phyloP scores from a whole-genome alignment of 257 asterid species.

The Buddleja alternifolia region DNA sequence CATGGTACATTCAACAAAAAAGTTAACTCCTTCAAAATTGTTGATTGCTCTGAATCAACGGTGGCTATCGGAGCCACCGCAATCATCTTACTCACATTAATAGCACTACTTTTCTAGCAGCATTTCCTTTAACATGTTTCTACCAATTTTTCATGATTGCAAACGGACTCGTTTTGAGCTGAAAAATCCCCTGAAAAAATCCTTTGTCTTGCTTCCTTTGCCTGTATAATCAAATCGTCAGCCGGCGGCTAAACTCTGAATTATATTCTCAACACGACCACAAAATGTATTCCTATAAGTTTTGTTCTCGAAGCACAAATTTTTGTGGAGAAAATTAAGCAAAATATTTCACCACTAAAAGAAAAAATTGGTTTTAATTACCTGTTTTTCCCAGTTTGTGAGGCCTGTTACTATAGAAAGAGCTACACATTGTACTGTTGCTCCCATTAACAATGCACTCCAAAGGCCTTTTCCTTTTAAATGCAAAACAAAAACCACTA shows the following conservation, averaged over 20 bases:
- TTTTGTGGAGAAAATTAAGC: not conserved
- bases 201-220: conserved; percentile 50
- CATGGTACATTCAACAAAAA: not conserved
- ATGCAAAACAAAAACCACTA: conserved; percentile 46
- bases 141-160: conserved; percentile 26
- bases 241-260: not conserved
- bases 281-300: not conserved
- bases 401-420: conserved; percentile 40
- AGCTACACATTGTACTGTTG: conserved; percentile 35
- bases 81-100: not conserved
- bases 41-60: conserved; percentile 24
- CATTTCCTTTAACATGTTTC: not conserved
- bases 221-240: conserved; percentile 32
- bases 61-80: conserved; percentile 10
- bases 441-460: conserved; percentile 48
- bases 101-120: not conserved
- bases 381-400: conserved; percentile 62
- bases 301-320: not conserved
- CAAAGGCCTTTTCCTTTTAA: conserved; percentile 62
- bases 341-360: not conserved
- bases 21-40: not conserved
- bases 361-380: too few relatives aligned
- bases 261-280: not conserved
- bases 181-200: conserved; percentile 35
- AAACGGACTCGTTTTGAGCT: conserved; percentile 14